phyloP scores from a whole-genome alignment of 306 rosid species.

The Cucurbita pepo region DNA sequence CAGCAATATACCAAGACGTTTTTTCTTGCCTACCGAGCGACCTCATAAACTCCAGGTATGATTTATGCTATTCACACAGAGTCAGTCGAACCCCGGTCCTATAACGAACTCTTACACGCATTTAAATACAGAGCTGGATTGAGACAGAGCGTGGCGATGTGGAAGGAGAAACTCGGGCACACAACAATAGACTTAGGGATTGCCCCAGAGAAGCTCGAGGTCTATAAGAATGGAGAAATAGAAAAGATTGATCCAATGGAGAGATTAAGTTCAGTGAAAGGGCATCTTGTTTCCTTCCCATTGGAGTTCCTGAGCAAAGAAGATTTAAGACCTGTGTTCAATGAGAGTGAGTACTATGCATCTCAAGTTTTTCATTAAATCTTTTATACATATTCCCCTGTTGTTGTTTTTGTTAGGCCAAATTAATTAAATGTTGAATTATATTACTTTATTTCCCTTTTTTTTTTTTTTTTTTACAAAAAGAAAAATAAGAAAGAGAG shows the following conservation, averaged over 20 bases:
- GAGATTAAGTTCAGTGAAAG: constrained; percentile 54
- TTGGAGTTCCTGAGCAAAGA: constrained; percentile 81
- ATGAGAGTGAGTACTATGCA: constrained; percentile 85
- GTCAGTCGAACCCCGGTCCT: background rate
- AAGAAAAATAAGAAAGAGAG: background rate
- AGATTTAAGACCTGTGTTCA: constrained; percentile 88
- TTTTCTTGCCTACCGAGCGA: constrained; percentile 84
- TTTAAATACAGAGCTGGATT: constrained; percentile 46
- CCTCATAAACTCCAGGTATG: constrained; percentile 71
- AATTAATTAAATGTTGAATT: constrained; percentile 1
- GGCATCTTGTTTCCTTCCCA: constrained; percentile 89
- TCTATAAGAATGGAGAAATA: constrained; percentile 40
- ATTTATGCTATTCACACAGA: background rate
- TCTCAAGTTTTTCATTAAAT: constrained; percentile 66
- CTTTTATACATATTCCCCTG: background rate
- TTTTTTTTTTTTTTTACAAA: too few species aligned
- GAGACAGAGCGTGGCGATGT: constrained; percentile 46
- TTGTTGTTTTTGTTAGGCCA: background rate
- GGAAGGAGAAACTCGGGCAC: constrained; percentile 70
- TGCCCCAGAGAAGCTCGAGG: constrained; percentile 48
- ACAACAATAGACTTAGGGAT: constrained; percentile 88
- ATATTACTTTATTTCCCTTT: background rate
- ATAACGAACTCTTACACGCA: constrained; percentile 11
- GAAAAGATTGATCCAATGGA: constrained; percentile 39
- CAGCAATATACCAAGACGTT: constrained; percentile 76